Evolutionary conservation across 768 basidiomycete genomes (phyloP), one percentile per base, ranked within the genome.

Genomic region (Hebeloma cylindrosporum): DNA sequence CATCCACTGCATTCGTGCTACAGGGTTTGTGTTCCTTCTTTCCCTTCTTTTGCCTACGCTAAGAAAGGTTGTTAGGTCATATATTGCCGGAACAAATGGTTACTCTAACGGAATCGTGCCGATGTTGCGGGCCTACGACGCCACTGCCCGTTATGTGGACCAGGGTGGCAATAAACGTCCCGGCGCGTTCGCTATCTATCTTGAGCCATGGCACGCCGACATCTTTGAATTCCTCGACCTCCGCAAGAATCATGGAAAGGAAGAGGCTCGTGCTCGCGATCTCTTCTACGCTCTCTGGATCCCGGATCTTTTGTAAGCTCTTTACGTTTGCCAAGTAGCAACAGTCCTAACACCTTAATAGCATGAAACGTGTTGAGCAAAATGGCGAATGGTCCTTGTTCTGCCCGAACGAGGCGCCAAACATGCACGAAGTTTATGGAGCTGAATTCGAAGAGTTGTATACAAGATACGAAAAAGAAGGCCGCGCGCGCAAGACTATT

Each of bases 151-250:
- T 28, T 98, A 98, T 59, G 96, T 98, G 45, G 96, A 98, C 64
- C 95, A 97, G 62, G 95, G 96, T 40, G 96, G 96, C 20, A 98
- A 98, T 79, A 98, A 98, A 72, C 88, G 96, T 18, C 96, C 96
- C 1, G 96, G 96, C 49, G 96, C 96, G 1, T 97, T 99, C 56
- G 90, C 96, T 13, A 89, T 99, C 65, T 99, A 99, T 70, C 75
- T 98, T 60, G 96, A 99, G 70, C 96, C 96, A 10, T 99, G 96
- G 96, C 96, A 99, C 62, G 80, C 91, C 13, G 96, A 98, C 65
- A 67, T 99, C 62, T 96, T 98, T 57, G 94, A 96, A 47, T 97
- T 99, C 74, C 78, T 99, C 56, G 95, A 98, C 61, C 78, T 99
- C 34, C 79, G 96, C 59, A 98, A 98, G 81, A 99, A 99, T 65